Evolutionary conservation across 495 filamentous ascomycete species (phyloP).

Genomic region (Monascus purpureus): DNA sequence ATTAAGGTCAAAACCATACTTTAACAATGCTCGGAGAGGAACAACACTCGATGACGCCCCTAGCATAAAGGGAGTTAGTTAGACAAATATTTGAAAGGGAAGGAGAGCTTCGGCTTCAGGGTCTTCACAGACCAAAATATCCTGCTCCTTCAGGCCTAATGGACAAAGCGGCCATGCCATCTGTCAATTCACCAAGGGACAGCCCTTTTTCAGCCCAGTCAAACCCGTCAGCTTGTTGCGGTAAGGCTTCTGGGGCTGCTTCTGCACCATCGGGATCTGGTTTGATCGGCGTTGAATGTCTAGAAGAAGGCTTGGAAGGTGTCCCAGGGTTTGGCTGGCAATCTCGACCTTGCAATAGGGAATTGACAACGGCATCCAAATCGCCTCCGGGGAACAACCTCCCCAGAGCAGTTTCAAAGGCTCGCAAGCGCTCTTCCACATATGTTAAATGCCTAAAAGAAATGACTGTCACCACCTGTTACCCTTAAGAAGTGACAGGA

Average conservation of each 20-base stretch:
- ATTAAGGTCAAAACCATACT: slow-evolving; percentile 33
- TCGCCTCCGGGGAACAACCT: slow-evolving; percentile 32
- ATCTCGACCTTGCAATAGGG: slow-evolving; percentile 29
- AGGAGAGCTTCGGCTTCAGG: too few species aligned
- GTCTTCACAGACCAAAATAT: slow-evolving; percentile 28
- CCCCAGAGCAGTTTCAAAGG: slow-evolving; percentile 30
- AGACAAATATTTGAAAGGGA: background rate
- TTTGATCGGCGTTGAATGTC: slow-evolving; percentile 25
- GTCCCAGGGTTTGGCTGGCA: slow-evolving; percentile 14
- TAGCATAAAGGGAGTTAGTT: slow-evolving; percentile 7
- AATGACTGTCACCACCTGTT: slow-evolving; percentile 4
- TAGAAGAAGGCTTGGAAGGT: slow-evolving; percentile 25
- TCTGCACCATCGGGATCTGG: slow-evolving; percentile 23
- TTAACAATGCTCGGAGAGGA: slow-evolving; percentile 27
- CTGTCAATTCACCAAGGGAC: slow-evolving; percentile 28
- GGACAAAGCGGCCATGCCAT: slow-evolving; percentile 40
- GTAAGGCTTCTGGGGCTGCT: slow-evolving; percentile 29
- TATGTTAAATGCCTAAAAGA: slow-evolving; percentile 30
- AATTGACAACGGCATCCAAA: slow-evolving; percentile 31
- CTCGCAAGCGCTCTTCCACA: slow-evolving; percentile 34
- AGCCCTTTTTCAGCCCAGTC: slow-evolving; percentile 38
- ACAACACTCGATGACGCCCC: slow-evolving; percentile 34
- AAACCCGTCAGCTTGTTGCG: slow-evolving; percentile 37
- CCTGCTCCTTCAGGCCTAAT: slow-evolving; percentile 35
- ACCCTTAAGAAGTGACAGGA: background rate